Base-by-base conservation (phyloP, 331 rosid species). In the Erythrophleum ivorense region DNA sequence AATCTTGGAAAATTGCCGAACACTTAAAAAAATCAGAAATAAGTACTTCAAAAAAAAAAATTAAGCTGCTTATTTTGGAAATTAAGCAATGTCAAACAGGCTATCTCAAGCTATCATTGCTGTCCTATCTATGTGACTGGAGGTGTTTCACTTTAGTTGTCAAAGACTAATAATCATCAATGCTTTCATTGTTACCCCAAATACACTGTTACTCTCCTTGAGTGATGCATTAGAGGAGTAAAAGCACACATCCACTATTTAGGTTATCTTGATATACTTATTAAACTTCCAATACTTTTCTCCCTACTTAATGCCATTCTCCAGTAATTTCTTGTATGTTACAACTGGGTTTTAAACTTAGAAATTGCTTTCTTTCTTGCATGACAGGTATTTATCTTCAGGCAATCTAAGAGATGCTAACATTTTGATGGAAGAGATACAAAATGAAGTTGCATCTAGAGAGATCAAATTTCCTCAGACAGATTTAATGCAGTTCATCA, bases 321-420 rank as follows among this genome's bases (percentile, higher is more conserved):
- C 49, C 29, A 41, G n/a, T 34, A 73, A 65, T 67, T 64, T 45
- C 84, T 24, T 66, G 80, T 71, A 60, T 74, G 54, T 73, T 64
- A 54, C 71, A 62, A 45, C 33, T 15, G 3, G 33, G 46, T 77
- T 79, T 67, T 45, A 49, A 57, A 73, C 78, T 76, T 65, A 73
- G 57, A 53, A 29, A 67, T 55, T 76, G 10, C 59, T 41, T 70
- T 41, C 33, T 79, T 72, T 77, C 75, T 67, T 81, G 75, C 77
- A 10, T 79, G 79, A 72, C 77, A 96, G 99, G 97, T 94, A 91
- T 83, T 84, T 94, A 76, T 84, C 94, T 86, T 68, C 71, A 59
- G 97, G 99, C 82, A 94, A 96, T 89, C 86, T 94, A 74, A 92
- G 90, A 84, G 98, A 94, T 86, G 98, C 99, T 50, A 96, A 94